A percentile compares a stretch with the other conserved stretches of the same genome.
phyloP scores from a whole-genome alignment of 768 basidiomycete species.

The Thelephora aurantiotincta region DNA sequence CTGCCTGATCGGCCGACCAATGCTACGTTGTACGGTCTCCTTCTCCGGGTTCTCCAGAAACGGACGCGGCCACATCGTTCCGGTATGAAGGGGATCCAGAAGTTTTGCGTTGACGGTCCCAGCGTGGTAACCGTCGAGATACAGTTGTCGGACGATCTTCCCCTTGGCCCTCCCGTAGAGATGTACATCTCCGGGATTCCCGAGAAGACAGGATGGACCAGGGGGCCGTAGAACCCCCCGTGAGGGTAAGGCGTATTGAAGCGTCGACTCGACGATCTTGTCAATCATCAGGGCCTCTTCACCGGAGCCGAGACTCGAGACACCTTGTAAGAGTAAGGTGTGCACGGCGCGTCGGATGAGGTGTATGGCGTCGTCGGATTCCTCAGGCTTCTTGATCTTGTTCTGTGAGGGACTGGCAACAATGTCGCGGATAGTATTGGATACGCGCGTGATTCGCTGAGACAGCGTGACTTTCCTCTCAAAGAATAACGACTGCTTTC shows the following conservation, averaged over 20 bases:
- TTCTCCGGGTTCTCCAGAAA: constrained; percentile 70
- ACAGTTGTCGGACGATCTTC: constrained; percentile 30
- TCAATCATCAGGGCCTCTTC: constrained; percentile 56
- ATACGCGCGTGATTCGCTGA: constrained; percentile 57
- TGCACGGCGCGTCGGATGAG: constrained; percentile 59
- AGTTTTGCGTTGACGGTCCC: constrained; percentile 43
- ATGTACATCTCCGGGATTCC: background rate
- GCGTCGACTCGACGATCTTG: constrained; percentile 54
- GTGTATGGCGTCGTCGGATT: constrained; percentile 47
- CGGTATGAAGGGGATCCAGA: constrained; percentile 45
- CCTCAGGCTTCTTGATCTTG: constrained; percentile 39
- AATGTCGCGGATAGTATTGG: constrained; percentile 39
- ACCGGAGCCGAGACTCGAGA: constrained; percentile 35
- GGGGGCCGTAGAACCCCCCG: constrained; percentile 18
- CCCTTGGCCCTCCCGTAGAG: background rate
- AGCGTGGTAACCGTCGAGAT: constrained; percentile 47
- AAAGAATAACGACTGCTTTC: constrained; percentile 50
- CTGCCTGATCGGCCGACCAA: constrained; percentile 45
- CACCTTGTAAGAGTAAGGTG: constrained; percentile 36
- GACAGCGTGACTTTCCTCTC: constrained; percentile 37
- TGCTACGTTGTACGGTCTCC: constrained; percentile 48
- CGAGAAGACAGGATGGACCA: background rate
- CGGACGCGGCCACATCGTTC: constrained; percentile 55
- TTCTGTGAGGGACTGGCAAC: constrained; percentile 16
- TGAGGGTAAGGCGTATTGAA: constrained; percentile 66